A percentile compares a stretch with the other conserved stretches of the same genome.
phyloP scores from a whole-genome alignment of 306 rosid genomes.

The Ceratonia siliqua region DNA sequence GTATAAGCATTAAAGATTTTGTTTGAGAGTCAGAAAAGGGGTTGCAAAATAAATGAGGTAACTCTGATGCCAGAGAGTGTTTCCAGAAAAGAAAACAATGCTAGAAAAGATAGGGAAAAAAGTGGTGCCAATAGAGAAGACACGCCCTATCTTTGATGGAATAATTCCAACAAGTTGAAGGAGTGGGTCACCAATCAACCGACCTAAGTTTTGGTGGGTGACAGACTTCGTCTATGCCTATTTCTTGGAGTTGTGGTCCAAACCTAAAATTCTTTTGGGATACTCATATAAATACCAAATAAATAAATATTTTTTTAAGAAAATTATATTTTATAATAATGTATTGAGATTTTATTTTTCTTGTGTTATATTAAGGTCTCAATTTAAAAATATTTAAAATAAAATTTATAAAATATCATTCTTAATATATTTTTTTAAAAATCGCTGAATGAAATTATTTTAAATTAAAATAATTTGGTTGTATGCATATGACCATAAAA shows the following conservation, averaged over 20 bases:
- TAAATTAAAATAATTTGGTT: too few species aligned
- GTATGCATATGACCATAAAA: too few species aligned
- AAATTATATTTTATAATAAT: too few species aligned
- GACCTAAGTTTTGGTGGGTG: conserved; percentile 11
- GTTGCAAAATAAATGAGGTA: not conserved
- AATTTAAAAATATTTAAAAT: too few species aligned
- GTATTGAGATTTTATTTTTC: too few species aligned
- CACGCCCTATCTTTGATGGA: conserved; percentile 18
- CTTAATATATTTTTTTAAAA: too few species aligned
- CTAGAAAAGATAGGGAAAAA: not conserved
- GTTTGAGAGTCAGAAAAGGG: not conserved
- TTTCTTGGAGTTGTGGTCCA: not conserved
- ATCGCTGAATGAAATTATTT: too few species aligned
- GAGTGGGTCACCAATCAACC: conserved; percentile 19
- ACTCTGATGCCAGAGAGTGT: not conserved
- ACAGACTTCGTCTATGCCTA: not conserved
- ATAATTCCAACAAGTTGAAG: conserved; percentile 23
- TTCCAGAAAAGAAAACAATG: not conserved
- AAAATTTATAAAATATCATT: too few species aligned
- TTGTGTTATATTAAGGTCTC: too few species aligned
- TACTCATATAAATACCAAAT: too few species aligned
- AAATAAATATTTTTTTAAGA: too few species aligned
- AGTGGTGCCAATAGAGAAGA: not conserved
- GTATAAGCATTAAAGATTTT: not conserved
- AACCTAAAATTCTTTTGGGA: not conserved